These are phyloP conservation scores for Neodidymelliopsis sp. DNA, from an alignment of 2,329 filamentous ascomycete species.

Conservation along the genomic window DNA sequence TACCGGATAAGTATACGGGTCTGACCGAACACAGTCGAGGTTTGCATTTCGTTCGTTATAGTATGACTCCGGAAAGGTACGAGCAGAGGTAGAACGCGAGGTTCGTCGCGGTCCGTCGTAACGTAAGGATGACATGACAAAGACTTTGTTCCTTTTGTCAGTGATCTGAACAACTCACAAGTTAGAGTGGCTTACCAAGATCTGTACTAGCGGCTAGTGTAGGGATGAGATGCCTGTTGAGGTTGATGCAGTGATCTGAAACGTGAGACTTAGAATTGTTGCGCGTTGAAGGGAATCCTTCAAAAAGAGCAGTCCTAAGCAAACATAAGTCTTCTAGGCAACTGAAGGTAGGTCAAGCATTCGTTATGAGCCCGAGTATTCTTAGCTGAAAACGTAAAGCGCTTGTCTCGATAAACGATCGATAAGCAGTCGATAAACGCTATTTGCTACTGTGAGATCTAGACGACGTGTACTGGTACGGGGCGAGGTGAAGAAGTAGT, in stretches of 20 bases:
- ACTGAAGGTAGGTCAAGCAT: no score
- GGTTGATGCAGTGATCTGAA: no score
- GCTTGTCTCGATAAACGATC: neutral
- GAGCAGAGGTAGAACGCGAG: conserved; percentile 22
- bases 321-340: no score
- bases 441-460: neutral
- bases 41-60: conserved; percentile 35
- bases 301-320: no score
- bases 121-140: conserved; percentile 21
- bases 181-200: no score
- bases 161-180: no score
- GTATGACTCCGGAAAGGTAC: conserved; percentile 20
- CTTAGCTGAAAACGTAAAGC: no score
- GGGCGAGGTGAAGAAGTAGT: neutral
- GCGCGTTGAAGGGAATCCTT: no score
- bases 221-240: no score
- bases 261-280: no score
- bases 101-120: conserved; percentile 26
- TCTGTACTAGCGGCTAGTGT: no score
- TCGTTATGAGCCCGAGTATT: no score
- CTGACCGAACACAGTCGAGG: conserved; percentile 27
- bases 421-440: neutral
- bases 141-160: conserved; percentile 4
- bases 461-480: neutral
- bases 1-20: conserved; percentile 36